Percentiles rank a stretch among this genome's conserved stretches.
phyloP scores from a whole-genome alignment of 495 filamentous ascomycete species.

The Hypoxylon perforatum region DNA sequence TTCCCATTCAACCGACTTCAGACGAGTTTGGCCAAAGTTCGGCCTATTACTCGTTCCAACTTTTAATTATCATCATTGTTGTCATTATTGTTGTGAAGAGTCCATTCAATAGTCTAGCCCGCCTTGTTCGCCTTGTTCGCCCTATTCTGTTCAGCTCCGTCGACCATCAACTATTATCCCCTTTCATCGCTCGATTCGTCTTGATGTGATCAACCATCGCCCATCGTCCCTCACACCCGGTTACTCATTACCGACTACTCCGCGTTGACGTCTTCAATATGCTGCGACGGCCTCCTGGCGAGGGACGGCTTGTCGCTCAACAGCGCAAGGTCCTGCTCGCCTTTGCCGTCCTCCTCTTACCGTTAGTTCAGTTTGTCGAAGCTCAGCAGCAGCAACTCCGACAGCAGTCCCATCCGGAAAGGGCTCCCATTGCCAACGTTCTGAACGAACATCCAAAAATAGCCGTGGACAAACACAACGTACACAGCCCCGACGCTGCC shows the following conservation, averaged over 20 bases:
- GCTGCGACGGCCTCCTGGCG: conserved; percentile 67
- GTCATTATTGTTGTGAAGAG: too few relatives aligned
- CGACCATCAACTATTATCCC: neutral
- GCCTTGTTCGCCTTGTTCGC: neutral
- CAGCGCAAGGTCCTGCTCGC: conserved; percentile 60
- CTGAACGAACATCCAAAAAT: conserved; percentile 47
- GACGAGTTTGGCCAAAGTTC: neutral
- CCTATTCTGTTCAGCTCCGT: neutral
- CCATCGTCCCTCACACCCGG: neutral
- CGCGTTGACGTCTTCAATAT: conserved; percentile 62
- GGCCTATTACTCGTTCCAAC: neutral
- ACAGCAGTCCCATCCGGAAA: conserved; percentile 40
- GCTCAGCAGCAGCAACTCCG: conserved; percentile 68
- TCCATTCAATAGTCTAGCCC: too few relatives aligned
- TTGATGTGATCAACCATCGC: conserved; percentile 27
- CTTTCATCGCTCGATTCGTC: neutral
- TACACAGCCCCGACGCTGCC: conserved; percentile 27
- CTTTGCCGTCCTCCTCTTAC: conserved; percentile 61
- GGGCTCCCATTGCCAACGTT: conserved; percentile 42
- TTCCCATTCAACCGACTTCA: conserved; percentile 2
- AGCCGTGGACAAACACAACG: conserved; percentile 31
- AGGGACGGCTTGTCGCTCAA: conserved; percentile 57
- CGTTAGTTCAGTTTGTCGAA: conserved; percentile 63
- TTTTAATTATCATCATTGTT: too few relatives aligned
- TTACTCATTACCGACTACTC: conserved; percentile 23